phyloP scores from a whole-genome alignment of 2,329 filamentous ascomycete genomes.

The Ascochyta viciae-villosae region DNA sequence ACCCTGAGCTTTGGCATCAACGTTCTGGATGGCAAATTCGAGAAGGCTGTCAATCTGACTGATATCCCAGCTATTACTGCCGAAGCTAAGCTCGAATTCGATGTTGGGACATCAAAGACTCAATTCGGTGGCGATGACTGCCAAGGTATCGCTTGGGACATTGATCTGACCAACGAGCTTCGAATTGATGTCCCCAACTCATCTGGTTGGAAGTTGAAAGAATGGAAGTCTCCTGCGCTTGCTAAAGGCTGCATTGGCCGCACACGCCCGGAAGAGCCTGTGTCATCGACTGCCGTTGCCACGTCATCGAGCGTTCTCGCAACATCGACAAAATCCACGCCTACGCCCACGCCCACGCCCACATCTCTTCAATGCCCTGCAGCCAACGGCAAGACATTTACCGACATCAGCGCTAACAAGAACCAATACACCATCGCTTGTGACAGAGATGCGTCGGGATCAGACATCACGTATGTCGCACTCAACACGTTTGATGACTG shows the following conservation, averaged over 20 bases:
- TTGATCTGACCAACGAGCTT: conserved; percentile 13
- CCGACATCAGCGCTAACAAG: too few species aligned
- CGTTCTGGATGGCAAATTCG: conserved; percentile 5
- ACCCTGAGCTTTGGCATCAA: conserved; percentile 13
- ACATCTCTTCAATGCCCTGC: not conserved
- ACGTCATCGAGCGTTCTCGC: not conserved
- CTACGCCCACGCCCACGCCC: not conserved
- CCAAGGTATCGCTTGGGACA: conserved; percentile 15
- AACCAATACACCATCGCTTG: too few species aligned
- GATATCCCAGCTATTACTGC: conserved; percentile 14
- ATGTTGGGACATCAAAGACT: conserved; percentile 9
- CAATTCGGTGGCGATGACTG: conserved; percentile 12
- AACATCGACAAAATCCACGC: not conserved
- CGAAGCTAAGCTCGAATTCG: conserved; percentile 14
- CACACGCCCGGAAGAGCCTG: conserved; percentile 1
- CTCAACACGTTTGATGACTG: too few species aligned
- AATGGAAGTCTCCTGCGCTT: conserved; percentile 8
- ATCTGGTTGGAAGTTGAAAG: conserved; percentile 6
- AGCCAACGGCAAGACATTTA: too few species aligned
- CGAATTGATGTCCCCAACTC: conserved; percentile 9
- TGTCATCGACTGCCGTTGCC: not conserved
- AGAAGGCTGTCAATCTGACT: conserved; percentile 12
- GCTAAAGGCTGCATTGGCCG: conserved; percentile 15
- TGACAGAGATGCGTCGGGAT: too few species aligned
- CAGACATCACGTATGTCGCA: too few species aligned